A percentile compares a stretch with the other conserved stretches of the same genome.
Conservation (phyloP, 257 asterid genomes). For the Scutellaria barbata region DNA sequence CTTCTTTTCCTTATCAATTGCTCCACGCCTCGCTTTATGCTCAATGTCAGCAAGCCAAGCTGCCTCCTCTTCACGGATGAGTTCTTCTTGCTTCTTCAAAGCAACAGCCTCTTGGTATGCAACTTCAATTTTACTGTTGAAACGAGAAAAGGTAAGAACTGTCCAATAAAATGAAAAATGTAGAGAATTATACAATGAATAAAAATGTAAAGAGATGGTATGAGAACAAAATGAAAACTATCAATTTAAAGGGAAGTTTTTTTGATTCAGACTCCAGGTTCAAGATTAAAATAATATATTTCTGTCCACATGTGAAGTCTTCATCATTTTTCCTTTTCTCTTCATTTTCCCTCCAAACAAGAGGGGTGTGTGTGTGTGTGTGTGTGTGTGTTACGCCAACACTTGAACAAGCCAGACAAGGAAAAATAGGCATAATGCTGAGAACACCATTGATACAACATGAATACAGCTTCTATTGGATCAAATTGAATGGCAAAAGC, state of each 20-base stretch:
- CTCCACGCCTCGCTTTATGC: conserved; percentile 74
- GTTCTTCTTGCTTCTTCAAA: conserved; percentile 92
- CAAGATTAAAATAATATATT: not conserved
- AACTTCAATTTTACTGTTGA: conserved; percentile 80
- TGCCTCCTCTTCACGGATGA: conserved; percentile 94
- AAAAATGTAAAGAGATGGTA: not conserved
- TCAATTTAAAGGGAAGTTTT: not conserved
- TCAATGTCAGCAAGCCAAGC: conserved; percentile 81
- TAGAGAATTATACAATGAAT: not conserved
- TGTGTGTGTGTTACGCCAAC: not conserved
- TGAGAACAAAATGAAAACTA: conserved; percentile 8
- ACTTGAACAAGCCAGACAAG: not conserved
- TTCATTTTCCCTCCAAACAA: conserved; percentile 11
- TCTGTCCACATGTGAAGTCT: not conserved
- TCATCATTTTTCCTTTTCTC: not conserved
- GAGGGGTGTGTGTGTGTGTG: not conserved
- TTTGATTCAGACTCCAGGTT: not conserved
- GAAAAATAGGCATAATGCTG: conserved; percentile 10
- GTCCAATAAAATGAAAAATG: not conserved
- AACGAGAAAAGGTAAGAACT: conserved; percentile 15
- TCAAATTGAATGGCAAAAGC: not conserved
- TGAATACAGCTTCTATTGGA: not conserved
- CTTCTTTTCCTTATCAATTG: conserved; percentile 76
- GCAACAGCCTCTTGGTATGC: conserved; percentile 92
- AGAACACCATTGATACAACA: conserved; percentile 14